These are phyloP conservation scores for Ettlia oleoabundans DNA, from an alignment of 139 green algal genomes.

Conservation along the genomic window DNA sequence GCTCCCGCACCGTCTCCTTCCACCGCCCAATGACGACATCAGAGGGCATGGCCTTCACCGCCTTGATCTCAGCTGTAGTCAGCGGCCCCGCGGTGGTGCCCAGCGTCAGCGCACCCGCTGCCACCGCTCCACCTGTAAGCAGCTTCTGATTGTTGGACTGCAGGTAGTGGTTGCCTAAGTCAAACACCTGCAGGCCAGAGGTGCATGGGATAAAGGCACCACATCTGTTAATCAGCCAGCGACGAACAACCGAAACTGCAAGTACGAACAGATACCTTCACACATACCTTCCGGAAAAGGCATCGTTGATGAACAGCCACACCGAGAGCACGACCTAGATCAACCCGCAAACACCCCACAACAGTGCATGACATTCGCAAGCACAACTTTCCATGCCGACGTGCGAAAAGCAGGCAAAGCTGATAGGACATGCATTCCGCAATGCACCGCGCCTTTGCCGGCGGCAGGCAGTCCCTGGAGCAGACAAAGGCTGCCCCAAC, in stretches of 20 bases:
- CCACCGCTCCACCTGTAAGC: conserved; percentile 8
- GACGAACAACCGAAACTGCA: neutral
- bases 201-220: neutral
- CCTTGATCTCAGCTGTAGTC: conserved; percentile 28
- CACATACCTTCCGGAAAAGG: no score
- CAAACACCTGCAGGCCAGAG: conserved; percentile 28
- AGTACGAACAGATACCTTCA: no score
- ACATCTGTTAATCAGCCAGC: neutral
- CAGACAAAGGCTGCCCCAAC: neutral
- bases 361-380: no score
- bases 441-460: no score
- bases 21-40: conserved; percentile 32
- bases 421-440: neutral
- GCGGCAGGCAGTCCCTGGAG: no score
- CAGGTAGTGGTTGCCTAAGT: conserved; percentile 41
- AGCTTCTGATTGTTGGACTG: conserved; percentile 37
- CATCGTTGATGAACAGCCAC: no score
- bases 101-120: neutral
- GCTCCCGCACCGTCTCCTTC: conserved; percentile 52
- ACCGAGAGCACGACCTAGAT: no score
- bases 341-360: no score
- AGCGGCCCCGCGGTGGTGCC: conserved; percentile 14
- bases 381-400: no score
- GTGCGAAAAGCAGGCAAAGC: no score
- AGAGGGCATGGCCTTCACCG: conserved; percentile 34